These are phyloP conservation scores for Geranomyces michiganensis DNA, from an alignment of 192 early-diverging fungal species.

Conservation along the genomic window DNA sequence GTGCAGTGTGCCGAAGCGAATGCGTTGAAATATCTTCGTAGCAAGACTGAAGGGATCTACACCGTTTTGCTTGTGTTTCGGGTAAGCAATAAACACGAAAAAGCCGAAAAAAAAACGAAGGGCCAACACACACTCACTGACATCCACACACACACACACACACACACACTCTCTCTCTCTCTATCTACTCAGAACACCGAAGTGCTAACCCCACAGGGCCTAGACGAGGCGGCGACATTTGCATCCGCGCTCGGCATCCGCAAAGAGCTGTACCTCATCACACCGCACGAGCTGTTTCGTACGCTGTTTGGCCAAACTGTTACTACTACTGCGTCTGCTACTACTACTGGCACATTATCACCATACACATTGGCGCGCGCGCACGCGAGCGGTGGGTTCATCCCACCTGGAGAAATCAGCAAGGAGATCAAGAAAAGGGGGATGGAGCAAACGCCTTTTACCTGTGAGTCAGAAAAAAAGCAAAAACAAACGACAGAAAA, in stretches of 20 bases:
- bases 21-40: constrained; percentile 3
- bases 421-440: constrained; percentile 22
- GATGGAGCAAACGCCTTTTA: constrained; percentile 13
- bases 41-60: neutral
- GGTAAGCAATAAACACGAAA: too few relatives aligned
- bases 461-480: too few relatives aligned
- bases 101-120: too few relatives aligned
- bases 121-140: too few relatives aligned
- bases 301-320: too few relatives aligned
- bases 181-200: neutral
- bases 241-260: neutral
- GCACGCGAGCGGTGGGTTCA: constrained; percentile 9
- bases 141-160: too few relatives aligned
- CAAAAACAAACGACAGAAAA: too few relatives aligned
- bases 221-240: constrained; percentile 17
- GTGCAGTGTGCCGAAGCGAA: constrained; percentile 5
- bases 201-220: constrained; percentile 18
- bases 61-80: too few relatives aligned
- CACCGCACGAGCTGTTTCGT: neutral
- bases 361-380: too few relatives aligned
- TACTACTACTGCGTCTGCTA: too few relatives aligned
- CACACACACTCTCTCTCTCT: too few relatives aligned
- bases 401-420: constrained; percentile 3
- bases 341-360: too few relatives aligned
- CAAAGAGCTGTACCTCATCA: constrained; percentile 17